Conservation (phyloP, 257 asterid genomes). For the Solanum piurae region DNA sequence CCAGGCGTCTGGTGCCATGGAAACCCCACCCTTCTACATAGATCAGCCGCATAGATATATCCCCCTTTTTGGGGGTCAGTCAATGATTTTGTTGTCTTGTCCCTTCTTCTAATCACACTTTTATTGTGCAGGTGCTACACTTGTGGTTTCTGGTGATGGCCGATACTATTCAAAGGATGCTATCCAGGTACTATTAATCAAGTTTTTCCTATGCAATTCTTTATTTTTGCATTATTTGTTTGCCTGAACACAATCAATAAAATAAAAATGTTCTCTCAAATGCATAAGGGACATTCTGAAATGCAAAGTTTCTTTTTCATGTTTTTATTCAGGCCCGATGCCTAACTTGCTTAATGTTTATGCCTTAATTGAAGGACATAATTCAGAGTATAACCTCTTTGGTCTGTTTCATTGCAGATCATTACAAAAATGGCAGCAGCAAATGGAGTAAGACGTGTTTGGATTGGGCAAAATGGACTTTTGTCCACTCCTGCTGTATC, state of each 20-base stretch:
- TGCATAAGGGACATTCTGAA: not conserved
- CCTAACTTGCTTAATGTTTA: not conserved
- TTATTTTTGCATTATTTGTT: not conserved
- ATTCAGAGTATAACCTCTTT: not conserved
- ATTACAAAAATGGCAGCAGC: slow-evolving; percentile 95
- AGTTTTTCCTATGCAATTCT: not conserved
- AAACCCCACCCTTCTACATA: not conserved
- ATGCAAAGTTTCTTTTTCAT: not conserved
- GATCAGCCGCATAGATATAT: not conserved
- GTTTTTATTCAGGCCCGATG: not conserved
- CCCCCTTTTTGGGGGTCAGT: not conserved
- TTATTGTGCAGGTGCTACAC: slow-evolving; percentile 63
- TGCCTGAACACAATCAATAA: not conserved
- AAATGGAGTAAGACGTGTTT: slow-evolving; percentile 85
- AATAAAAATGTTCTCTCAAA: not conserved
- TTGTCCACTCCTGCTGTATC: slow-evolving; percentile 96
- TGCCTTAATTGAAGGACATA: not conserved
- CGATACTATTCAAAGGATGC: slow-evolving; percentile 94
- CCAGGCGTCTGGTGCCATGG: not conserved
- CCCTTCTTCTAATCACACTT: not conserved
- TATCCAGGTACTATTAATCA: slow-evolving; percentile 47
- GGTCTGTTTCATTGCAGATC: slow-evolving; percentile 32
- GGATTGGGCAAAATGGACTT: slow-evolving; percentile 95
- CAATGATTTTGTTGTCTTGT: not conserved
- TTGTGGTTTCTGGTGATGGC: slow-evolving; percentile 98